phyloP scores from a whole-genome alignment of 768 basidiomycete species.

The Mrakia frigida region DNA sequence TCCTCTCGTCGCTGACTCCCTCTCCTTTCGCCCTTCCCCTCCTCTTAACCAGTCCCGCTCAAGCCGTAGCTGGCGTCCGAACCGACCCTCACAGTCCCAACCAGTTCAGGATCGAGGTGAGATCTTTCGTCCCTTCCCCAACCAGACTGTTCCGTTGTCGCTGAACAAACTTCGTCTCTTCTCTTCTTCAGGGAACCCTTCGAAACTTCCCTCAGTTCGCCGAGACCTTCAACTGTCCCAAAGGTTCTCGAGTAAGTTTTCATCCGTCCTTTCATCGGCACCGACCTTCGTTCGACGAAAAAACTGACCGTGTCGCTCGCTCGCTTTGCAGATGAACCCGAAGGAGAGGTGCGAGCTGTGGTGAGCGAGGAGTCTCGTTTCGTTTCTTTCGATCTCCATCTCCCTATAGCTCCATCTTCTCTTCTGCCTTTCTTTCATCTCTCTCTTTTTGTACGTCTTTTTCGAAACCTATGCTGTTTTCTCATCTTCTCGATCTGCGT shows the following conservation, averaged over 20 bases:
- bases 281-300: too few species aligned
- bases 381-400: background rate
- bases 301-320: background rate
- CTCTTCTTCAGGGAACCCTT: conserved; percentile 64
- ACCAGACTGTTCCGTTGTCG: too few species aligned
- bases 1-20: background rate
- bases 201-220: conserved; percentile 85
- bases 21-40: background rate
- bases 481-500: too few species aligned
- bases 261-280: background rate
- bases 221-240: conserved; percentile 73
- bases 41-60: background rate
- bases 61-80: conserved; percentile 61
- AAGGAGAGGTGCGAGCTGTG: conserved; percentile 78
- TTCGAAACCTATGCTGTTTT: too few species aligned
- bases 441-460: conserved; percentile 36
- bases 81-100: conserved; percentile 85
- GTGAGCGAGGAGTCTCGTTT: conserved; percentile 43
- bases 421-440: background rate
- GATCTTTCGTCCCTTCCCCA: background rate
- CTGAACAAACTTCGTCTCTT: background rate
- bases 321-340: conserved; percentile 63
- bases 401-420: too few species aligned
- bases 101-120: conserved; percentile 49
- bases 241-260: conserved; percentile 61